Evolutionary conservation across 257 asterid species (phyloP), one percentile per base, ranked within the genome.

Genomic region (Rauvolfia tetraphylla): DNA sequence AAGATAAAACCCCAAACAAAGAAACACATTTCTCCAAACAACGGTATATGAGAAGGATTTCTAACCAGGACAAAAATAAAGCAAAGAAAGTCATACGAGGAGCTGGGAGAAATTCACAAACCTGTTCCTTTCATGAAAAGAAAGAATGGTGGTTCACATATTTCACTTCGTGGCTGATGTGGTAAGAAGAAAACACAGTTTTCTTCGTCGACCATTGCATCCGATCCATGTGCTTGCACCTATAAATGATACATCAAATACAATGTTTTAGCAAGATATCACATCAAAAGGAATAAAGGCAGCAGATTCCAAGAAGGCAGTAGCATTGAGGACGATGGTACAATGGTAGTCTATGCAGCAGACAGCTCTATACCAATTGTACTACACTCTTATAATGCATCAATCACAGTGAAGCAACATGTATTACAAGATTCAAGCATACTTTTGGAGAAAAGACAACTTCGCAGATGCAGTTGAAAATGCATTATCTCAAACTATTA

Each of bases 121-220:
- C 98, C 98, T 76, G 99, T 92, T 84, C 99, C 99, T 81, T 95
- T 95, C 99, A 95, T 95, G 92, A 95, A 95, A 61, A 95, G 90
- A 75, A 95, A 92, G 80, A 95, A 83, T 1, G 96, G 99, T 38
- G 92, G 93, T 79, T 87, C 92, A 8, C 92, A 86, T 75, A 95
- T 93, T 81, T 90, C 99, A 73, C 89, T 87, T 80, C 96, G 92
- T 38, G 98, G 98, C 48, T 88, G 87, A 75, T 95, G 98, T 17
- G 98, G 98, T 59, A 95, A 86, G 89, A 95, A 92, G 92, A 95
- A 95, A 62, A 90, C 96, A 68, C 99, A 95, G 66, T 87, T 91
- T 33, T 95, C 98, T 78, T 92, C 97, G 49, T 95, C 97, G 75
- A 92, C 99, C 99, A 95, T 92, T 41, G 97, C 99, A 81, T 95